A percentile compares a stretch with the other conserved stretches of the same genome.
Conservation (phyloP, 129 eudicot species). For the Centaurea solstitialis region DNA sequence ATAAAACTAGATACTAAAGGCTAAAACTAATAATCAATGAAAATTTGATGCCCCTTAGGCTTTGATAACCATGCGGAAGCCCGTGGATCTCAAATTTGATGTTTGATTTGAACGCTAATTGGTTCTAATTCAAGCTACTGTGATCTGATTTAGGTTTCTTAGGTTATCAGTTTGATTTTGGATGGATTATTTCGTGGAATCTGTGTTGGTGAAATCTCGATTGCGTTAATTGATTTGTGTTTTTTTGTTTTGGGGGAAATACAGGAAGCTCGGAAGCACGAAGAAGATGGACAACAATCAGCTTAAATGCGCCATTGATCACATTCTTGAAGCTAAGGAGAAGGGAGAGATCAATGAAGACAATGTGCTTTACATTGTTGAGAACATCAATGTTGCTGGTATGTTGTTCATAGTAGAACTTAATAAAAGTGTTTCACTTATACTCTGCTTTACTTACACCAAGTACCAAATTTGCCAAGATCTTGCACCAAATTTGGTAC, state of each 20-base stretch:
- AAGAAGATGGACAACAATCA: constrained; percentile 54
- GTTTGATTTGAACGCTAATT: not conserved
- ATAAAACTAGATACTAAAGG: too few species aligned
- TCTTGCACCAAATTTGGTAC: not conserved
- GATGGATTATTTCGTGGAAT: not conserved
- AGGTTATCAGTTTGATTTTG: not conserved
- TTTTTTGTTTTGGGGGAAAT: not conserved
- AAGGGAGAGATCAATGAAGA: constrained; percentile 97
- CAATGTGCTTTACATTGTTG: constrained; percentile 91
- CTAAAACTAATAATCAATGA: too few species aligned
- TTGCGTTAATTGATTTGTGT: not conserved
- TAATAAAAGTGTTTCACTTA: not conserved
- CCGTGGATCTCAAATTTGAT: not conserved
- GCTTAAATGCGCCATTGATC: constrained; percentile 86
- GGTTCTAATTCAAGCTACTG: not conserved
- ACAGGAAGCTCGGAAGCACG: constrained; percentile 76
- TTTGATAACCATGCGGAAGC: too few species aligned
- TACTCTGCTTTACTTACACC: not conserved
- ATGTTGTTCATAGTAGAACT: not conserved
- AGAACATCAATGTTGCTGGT: constrained; percentile 98
- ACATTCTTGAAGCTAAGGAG: constrained; percentile 80
- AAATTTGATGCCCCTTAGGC: too few species aligned
- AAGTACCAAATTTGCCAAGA: too few species aligned
- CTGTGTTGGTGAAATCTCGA: not conserved
- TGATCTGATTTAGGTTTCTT: not conserved